Evolutionary conservation across 1,284 basidiomycete species (phyloP).

Genomic region (Dichomitus squalens): DNA sequence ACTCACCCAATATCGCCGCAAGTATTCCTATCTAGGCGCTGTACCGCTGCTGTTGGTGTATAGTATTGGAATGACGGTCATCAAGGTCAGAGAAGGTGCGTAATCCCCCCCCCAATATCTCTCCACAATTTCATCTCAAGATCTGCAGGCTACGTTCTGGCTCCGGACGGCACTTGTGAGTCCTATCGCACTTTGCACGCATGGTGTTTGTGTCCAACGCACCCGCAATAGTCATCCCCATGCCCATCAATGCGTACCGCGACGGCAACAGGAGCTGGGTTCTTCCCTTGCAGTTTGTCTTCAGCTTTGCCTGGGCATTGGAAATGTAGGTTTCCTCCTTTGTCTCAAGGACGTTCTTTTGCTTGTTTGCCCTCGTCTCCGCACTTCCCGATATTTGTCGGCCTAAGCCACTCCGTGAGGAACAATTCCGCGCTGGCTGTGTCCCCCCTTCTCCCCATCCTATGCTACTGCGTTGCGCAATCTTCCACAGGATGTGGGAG

Average conservation of each 20-base stretch:
- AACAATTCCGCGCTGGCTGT: too few relatives aligned
- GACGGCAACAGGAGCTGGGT: conserved; percentile 50
- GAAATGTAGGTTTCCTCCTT: conserved; percentile 56
- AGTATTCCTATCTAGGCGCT: conserved; percentile 76
- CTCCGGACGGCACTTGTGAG: conserved; percentile 30
- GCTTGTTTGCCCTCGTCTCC: neutral
- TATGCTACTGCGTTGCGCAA: too few relatives aligned
- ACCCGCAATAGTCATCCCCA: conserved; percentile 48
- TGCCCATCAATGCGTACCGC: conserved; percentile 48
- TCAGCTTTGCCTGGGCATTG: conserved; percentile 70
- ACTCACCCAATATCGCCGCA: neutral
- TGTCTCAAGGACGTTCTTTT: neutral
- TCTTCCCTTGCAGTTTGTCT: conserved; percentile 64
- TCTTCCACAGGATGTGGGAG: too few relatives aligned
- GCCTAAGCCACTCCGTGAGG: too few relatives aligned
- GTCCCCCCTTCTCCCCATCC: too few relatives aligned
- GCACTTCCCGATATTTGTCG: too few relatives aligned
- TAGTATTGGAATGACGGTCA: conserved; percentile 53
- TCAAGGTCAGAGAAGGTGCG: conserved; percentile 74
- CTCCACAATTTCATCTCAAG: neutral
- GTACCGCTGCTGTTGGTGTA: conserved; percentile 67
- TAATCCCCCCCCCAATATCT: neutral
- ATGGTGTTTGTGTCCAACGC: neutral
- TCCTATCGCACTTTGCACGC: neutral
- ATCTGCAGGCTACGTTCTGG: conserved; percentile 43